phyloP scores from a whole-genome alignment of 768 basidiomycete species.

The Amanita pseudoporphyria region DNA sequence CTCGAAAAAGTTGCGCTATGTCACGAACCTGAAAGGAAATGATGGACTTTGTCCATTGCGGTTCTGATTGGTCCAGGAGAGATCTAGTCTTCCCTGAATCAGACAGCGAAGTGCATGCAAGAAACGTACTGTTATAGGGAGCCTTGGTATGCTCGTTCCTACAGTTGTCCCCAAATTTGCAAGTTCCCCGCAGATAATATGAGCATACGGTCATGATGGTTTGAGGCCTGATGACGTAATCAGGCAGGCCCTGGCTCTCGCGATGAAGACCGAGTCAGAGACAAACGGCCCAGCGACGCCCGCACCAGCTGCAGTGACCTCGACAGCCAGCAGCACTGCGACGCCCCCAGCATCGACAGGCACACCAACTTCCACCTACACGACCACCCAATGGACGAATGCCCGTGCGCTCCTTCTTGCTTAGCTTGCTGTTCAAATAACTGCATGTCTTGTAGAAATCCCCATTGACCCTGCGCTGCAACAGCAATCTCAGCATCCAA shows the following conservation, averaged over 20 bases:
- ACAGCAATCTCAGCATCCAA: slow-evolving; percentile 40
- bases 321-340: slow-evolving; percentile 16
- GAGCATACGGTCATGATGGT: slow-evolving; percentile 32
- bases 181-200: slow-evolving; percentile 53
- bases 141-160: slow-evolving; percentile 51
- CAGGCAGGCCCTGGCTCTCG: not conserved
- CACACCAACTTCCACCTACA: slow-evolving; percentile 19
- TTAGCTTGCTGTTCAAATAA: too few species aligned
- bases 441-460: slow-evolving; percentile 31
- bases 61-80: slow-evolving; percentile 28
- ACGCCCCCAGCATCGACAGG: slow-evolving; percentile 12
- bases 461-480: slow-evolving; percentile 64
- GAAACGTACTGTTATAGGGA: slow-evolving; percentile 42
- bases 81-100: slow-evolving; percentile 19
- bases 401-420: slow-evolving; percentile 14
- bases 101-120: slow-evolving; percentile 8
- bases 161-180: slow-evolving; percentile 58
- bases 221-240: slow-evolving; percentile 4
- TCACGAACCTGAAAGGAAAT: slow-evolving; percentile 31
- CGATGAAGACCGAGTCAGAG: slow-evolving; percentile 37
- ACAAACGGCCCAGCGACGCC: slow-evolving; percentile 1
- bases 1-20: not conserved
- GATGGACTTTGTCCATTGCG: slow-evolving; percentile 12
- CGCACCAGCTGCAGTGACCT: slow-evolving; percentile 15
- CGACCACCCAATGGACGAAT: slow-evolving; percentile 23